Evolutionary conservation across 371 early-diverging fungal species (phyloP), one percentile per base, ranked within the genome.

Genomic region (Syncephalastrum sp.): DNA sequence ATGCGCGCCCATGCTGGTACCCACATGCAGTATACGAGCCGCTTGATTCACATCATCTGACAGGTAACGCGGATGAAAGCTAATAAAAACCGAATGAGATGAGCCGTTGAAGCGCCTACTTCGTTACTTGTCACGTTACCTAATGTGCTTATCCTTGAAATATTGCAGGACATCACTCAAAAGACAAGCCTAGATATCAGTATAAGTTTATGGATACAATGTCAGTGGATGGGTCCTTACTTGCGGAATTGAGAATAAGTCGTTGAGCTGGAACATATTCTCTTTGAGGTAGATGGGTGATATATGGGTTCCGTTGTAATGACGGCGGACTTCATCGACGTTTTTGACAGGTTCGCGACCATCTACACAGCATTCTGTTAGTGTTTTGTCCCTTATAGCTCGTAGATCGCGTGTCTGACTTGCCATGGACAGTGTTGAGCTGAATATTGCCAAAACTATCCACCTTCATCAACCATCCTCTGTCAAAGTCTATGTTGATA

Each of bases 391-490:
- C 33, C 45, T 25, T 56, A 13, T 42, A 51, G 10, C 0, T 19
- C 14, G 1, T 24, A 38, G 42, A 55, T 46, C 50, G 24, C 50
- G 19, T 54, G 29, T 15, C 19, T 14, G 3, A 47, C 56, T 65
- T 70, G 74, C 74, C 82, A 56, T 82, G 80, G 0, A 87, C 78
- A 0, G 85, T 83, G 57, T 83, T 84, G 42, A 85, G 53, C 42
- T 85, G 85, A 42, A 87, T 80, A 60, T 85, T 87, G 43, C 77
- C 82, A 69, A 76, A 79, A 29, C 80, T 77, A 57, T 87, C 87
- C 33, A 87, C 72, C 57, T 87, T 87, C 81, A 87, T 84, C 50
- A 87, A 54, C 83, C 84, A 87, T 5, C 87, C 85, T 41, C 80
- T 82, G 27, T 81, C 75, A 33, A 72, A 68, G 59, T 85, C 84